Percentiles rank a stretch among this genome's conserved stretches.
Evolutionary conservation across 2,329 filamentous ascomycete species (phyloP).

Genomic region (Ascocoryne sarcoides): DNA sequence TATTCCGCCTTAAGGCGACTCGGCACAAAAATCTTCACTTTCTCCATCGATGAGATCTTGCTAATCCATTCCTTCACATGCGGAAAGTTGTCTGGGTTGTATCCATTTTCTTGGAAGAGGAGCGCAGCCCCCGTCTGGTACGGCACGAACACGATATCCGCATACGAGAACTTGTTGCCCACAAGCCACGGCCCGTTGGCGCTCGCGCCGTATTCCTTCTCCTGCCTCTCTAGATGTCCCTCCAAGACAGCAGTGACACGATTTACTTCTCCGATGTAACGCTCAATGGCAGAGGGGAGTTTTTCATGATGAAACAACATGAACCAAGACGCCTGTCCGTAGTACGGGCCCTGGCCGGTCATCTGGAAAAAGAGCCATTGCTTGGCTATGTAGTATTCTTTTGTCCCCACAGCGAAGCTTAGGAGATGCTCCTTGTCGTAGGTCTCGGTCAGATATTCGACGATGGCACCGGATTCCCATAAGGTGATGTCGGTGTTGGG

Average conservation of each 20-base stretch:
- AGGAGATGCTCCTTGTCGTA: conserved; percentile 33
- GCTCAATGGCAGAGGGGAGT: conserved; percentile 31
- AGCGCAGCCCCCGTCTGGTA: conserved; percentile 17
- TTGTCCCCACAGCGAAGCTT: conserved; percentile 24
- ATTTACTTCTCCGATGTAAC: conserved; percentile 37
- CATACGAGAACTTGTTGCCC: conserved; percentile 32
- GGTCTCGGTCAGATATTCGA: conserved; percentile 34
- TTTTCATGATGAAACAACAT: not conserved
- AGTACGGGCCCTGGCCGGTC: conserved; percentile 32
- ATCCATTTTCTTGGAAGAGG: not conserved
- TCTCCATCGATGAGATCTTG: too few species aligned
- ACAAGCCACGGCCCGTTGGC: conserved; percentile 29
- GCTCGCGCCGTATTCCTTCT: too few species aligned
- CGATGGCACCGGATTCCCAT: conserved; percentile 37
- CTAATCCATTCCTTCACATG: conserved; percentile 14
- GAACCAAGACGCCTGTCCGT: conserved; percentile 19
- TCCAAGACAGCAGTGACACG: conserved; percentile 33
- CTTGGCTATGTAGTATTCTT: conserved; percentile 27
- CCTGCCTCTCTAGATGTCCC: conserved; percentile 27
- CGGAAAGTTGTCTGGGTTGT: conserved; percentile 12
- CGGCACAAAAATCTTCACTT: too few species aligned
- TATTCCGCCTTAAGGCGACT: too few species aligned
- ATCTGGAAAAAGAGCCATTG: conserved; percentile 35
- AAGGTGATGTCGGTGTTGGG: conserved; percentile 33
- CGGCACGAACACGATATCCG: conserved; percentile 31